phyloP scores from a whole-genome alignment of 768 basidiomycete genomes.

The Peribolospora kevripleyi region DNA sequence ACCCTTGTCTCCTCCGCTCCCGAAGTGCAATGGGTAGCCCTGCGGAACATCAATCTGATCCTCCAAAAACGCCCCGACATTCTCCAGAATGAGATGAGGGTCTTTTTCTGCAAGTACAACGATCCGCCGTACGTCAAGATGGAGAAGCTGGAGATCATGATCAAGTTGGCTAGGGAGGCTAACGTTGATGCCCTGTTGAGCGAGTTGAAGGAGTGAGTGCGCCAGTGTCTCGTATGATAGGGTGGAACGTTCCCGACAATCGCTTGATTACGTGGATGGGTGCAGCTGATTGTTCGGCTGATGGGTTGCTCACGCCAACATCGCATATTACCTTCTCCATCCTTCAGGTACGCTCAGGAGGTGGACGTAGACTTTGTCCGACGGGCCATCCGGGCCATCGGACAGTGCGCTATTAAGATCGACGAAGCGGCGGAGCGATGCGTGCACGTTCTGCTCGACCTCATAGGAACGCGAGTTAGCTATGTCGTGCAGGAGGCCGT shows the following conservation, averaged over 20 bases:
- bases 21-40: slow-evolving; percentile 94
- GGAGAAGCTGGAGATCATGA: slow-evolving; percentile 97
- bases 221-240: not conserved
- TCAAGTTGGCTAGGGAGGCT: slow-evolving; percentile 62
- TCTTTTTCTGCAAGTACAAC: slow-evolving; percentile 99
- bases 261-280: not conserved
- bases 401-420: slow-evolving; percentile 87
- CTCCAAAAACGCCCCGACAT: slow-evolving; percentile 80
- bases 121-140: slow-evolving; percentile 98
- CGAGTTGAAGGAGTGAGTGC: slow-evolving; percentile 72
- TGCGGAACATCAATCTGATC: slow-evolving; percentile 86
- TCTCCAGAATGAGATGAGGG: slow-evolving; percentile 85
- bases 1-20: slow-evolving; percentile 89
- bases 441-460: slow-evolving; percentile 73
- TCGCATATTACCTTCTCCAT: not conserved
- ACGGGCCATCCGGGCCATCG: slow-evolving; percentile 80
- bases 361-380: slow-evolving; percentile 97
- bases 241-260: not conserved
- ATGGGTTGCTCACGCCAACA: no score
- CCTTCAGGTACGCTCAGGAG: slow-evolving; percentile 65
- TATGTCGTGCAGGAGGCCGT: slow-evolving; percentile 97
- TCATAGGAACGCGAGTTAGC: slow-evolving; percentile 78
- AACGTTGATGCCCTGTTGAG: slow-evolving; percentile 87
- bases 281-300: no score
- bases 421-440: slow-evolving; percentile 79